Percentiles rank a stretch among this genome's conserved stretches.
Evolutionary conservation across 225 moss, liverwort and hornwort genomes (phyloP).

Genomic region (Marchantia polymorpha): DNA sequence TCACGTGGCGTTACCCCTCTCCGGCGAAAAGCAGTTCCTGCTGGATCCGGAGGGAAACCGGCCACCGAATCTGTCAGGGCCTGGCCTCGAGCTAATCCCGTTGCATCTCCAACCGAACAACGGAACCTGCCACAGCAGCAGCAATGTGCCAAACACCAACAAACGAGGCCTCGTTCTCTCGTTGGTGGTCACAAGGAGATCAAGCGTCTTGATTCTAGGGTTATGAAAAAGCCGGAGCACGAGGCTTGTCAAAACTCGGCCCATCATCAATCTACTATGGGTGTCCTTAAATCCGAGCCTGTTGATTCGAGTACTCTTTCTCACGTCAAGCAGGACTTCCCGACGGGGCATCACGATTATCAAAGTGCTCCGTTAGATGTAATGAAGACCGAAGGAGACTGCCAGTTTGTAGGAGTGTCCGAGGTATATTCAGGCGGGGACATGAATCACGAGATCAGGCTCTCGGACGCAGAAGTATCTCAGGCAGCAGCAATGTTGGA

Average conservation of each 20-base stretch:
- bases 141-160: slow-evolving; percentile 48
- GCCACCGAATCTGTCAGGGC: slow-evolving; percentile 49
- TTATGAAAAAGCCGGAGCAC: slow-evolving; percentile 33
- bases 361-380: background rate
- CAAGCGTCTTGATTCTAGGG: slow-evolving; percentile 57
- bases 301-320: slow-evolving; percentile 9
- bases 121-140: slow-evolving; percentile 19
- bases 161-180: slow-evolving; percentile 64
- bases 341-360: background rate
- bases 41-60: slow-evolving; percentile 8
- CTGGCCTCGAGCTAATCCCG: slow-evolving; percentile 41
- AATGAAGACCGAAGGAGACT: slow-evolving; percentile 4
- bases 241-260: slow-evolving; percentile 20
- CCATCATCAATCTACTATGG: slow-evolving; percentile 14
- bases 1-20: slow-evolving; percentile 63
- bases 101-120: slow-evolving; percentile 35
- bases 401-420: slow-evolving; percentile 5
- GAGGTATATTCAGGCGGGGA: slow-evolving; percentile 15
- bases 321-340: slow-evolving; percentile 19
- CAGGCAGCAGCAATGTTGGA: slow-evolving; percentile 38
- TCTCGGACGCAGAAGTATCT: slow-evolving; percentile 26
- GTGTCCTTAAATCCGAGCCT: slow-evolving; percentile 20
- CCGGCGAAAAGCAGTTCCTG: slow-evolving; percentile 58
- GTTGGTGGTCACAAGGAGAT: slow-evolving; percentile 56
- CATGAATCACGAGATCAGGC: slow-evolving; percentile 5